phyloP scores from a whole-genome alignment of 1,139 yeast species.

The Meyerozyma smithsonii region DNA sequence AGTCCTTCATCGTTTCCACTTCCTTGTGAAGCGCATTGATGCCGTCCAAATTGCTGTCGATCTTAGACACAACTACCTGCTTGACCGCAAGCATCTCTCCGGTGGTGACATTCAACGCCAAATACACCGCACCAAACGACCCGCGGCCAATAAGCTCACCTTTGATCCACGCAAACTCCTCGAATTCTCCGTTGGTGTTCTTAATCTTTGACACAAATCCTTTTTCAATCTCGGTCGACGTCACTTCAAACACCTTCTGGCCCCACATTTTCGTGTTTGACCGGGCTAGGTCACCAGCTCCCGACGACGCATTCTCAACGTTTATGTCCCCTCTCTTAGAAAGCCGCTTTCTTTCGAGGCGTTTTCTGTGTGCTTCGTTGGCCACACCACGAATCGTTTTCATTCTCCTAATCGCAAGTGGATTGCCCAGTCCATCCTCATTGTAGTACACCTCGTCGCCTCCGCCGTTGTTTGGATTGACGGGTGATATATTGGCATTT shows the following conservation, averaged over 20 bases:
- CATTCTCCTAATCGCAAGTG: slow-evolving; percentile 42
- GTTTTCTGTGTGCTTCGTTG: slow-evolving; percentile 71
- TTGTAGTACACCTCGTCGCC: slow-evolving; percentile 21
- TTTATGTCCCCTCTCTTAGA: not conserved
- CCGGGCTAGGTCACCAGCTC: slow-evolving; percentile 45
- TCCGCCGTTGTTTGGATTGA: slow-evolving; percentile 16
- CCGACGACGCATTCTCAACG: not conserved
- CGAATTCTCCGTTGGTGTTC: slow-evolving; percentile 60
- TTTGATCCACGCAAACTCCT: slow-evolving; percentile 94
- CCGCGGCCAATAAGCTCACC: slow-evolving; percentile 98
- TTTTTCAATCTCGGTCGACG: slow-evolving; percentile 60
- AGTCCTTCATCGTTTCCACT: slow-evolving; percentile 89
- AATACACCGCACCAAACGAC: slow-evolving; percentile 91
- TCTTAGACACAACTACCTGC: slow-evolving; percentile 73
- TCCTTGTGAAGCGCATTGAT: slow-evolving; percentile 85
- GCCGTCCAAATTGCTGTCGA: slow-evolving; percentile 47
- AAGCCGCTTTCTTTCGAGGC: slow-evolving; percentile 29
- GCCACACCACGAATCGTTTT: slow-evolving; percentile 91
- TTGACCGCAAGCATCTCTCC: slow-evolving; percentile 99
- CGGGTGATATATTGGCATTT: slow-evolving; percentile 43
- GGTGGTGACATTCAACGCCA: slow-evolving; percentile 91
- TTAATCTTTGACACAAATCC: slow-evolving; percentile 58
- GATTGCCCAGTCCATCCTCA: not conserved
- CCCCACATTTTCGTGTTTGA: slow-evolving; percentile 98
- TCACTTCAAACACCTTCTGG: slow-evolving; percentile 84